Conservation (phyloP, 345 rosid genomes). For the Draba incana region DNA sequence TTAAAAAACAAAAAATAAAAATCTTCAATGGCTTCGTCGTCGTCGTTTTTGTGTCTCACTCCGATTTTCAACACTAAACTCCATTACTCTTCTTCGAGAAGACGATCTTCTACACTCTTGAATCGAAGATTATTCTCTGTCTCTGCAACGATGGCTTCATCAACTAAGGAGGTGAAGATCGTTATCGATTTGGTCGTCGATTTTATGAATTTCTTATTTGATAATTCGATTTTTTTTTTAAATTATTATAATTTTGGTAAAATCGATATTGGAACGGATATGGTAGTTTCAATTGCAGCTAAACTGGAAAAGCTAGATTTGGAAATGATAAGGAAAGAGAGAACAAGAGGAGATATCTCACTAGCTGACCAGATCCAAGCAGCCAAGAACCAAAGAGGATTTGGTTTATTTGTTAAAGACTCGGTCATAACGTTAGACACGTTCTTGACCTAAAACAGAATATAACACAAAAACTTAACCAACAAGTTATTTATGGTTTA, state of each 20-base stretch:
- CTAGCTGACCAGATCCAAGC: slow-evolving; percentile 88
- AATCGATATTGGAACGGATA: slow-evolving; percentile 40
- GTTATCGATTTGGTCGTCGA: too few relatives aligned
- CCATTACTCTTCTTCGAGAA: slow-evolving; percentile 21
- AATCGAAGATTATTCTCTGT: slow-evolving; percentile 44
- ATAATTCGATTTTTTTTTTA: too few relatives aligned
- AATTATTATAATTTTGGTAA: slow-evolving; percentile 83
- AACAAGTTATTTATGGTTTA: too few relatives aligned
- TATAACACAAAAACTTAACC: too few relatives aligned
- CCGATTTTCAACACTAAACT: neutral
- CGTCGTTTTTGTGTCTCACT: slow-evolving; percentile 32
- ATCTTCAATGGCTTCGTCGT: slow-evolving; percentile 41
- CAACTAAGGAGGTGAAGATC: slow-evolving; percentile 58
- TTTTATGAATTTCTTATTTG: too few relatives aligned
- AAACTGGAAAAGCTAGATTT: slow-evolving; percentile 64
- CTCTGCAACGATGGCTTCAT: slow-evolving; percentile 60
- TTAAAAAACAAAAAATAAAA: too few relatives aligned
- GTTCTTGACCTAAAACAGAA: too few relatives aligned
- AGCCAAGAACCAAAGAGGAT: slow-evolving; percentile 61
- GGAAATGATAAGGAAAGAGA: slow-evolving; percentile 60
- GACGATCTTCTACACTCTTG: slow-evolving; percentile 30
- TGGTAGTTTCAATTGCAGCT: slow-evolving; percentile 37
- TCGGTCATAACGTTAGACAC: too few relatives aligned
- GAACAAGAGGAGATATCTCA: slow-evolving; percentile 54
- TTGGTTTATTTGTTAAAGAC: too few relatives aligned